Evolutionary conservation across 805 yeast species (phyloP).

Genomic region (Lipomyces lipofer): DNA sequence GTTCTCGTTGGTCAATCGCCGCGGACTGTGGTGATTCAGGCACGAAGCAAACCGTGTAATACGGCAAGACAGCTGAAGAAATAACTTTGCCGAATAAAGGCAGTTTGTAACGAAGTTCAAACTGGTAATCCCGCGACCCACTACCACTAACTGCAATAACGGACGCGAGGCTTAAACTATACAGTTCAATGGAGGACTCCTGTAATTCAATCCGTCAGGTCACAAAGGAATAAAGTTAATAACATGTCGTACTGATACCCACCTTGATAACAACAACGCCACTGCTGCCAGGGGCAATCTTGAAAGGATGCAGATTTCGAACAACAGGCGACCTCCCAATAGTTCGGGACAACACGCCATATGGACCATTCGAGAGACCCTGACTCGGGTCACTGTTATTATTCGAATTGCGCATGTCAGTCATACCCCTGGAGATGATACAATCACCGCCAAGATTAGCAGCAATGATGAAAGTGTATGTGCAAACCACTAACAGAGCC

Average conservation of each 20-base stretch:
- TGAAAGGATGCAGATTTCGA: conserved; percentile 1
- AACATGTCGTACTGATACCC: too few species aligned
- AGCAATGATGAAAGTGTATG: too few species aligned
- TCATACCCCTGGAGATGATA: too few species aligned
- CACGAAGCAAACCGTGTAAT: not conserved
- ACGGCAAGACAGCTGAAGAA: conserved; percentile 17
- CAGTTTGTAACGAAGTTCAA: not conserved
- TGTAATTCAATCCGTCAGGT: too few species aligned
- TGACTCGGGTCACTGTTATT: not conserved
- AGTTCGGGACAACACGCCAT: conserved; percentile 1
- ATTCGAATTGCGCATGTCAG: too few species aligned
- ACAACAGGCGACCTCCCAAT: conserved; percentile 8
- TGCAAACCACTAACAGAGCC: too few species aligned
- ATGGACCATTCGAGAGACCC: not conserved
- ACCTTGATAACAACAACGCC: conserved; percentile 9
- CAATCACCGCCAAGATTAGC: too few species aligned
- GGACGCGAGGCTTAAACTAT: not conserved
- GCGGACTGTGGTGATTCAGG: not conserved
- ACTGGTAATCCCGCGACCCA: not conserved
- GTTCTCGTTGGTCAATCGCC: not conserved
- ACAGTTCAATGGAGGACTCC: conserved; percentile 26
- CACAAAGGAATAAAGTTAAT: too few species aligned
- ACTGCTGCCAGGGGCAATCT: not conserved
- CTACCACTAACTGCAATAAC: not conserved
- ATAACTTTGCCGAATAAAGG: conserved; percentile 12